Evolutionary conservation across 2,329 filamentous ascomycete genomes (phyloP).

Genomic region (Dactylella cylindrospora): DNA sequence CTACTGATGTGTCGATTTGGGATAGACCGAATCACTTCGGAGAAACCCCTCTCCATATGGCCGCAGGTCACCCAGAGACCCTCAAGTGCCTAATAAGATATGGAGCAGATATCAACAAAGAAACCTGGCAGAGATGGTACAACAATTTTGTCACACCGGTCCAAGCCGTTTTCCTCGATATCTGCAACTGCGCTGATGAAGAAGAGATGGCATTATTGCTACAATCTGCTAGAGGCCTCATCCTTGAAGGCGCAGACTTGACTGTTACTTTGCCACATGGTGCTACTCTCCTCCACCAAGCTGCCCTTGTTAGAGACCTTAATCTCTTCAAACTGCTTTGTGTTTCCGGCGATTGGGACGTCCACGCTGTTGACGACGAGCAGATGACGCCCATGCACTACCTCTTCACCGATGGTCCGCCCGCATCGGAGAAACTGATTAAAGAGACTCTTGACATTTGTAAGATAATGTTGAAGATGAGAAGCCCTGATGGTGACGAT

Average conservation of each 20-base stretch:
- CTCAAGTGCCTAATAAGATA: constrained; percentile 1
- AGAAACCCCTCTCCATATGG: background rate
- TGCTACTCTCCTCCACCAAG: constrained; percentile 1
- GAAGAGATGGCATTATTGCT: too few species aligned
- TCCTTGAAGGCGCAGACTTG: constrained; percentile 8
- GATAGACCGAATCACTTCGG: constrained; percentile 6
- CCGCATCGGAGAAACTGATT: background rate
- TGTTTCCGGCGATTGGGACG: constrained; percentile 21
- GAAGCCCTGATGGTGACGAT: background rate
- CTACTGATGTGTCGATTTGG: constrained; percentile 9
- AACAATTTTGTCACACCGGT: background rate
- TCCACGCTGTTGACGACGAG: background rate
- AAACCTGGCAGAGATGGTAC: background rate
- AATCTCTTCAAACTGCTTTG: constrained; percentile 25
- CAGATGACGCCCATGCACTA: constrained; percentile 6
- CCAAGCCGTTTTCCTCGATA: too few species aligned
- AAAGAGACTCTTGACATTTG: constrained; percentile 13
- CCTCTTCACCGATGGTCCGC: background rate
- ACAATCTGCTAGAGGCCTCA: constrained; percentile 1
- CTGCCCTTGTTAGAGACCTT: constrained; percentile 13
- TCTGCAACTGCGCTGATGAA: too few species aligned
- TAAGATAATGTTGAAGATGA: constrained; percentile 25
- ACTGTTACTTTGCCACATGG: background rate
- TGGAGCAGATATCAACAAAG: constrained; percentile 13
- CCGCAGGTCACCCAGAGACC: background rate